These are phyloP conservation scores for Kodamaea plutei DNA, from an alignment of 1,139 yeast genomes.

Conservation along the genomic window DNA sequence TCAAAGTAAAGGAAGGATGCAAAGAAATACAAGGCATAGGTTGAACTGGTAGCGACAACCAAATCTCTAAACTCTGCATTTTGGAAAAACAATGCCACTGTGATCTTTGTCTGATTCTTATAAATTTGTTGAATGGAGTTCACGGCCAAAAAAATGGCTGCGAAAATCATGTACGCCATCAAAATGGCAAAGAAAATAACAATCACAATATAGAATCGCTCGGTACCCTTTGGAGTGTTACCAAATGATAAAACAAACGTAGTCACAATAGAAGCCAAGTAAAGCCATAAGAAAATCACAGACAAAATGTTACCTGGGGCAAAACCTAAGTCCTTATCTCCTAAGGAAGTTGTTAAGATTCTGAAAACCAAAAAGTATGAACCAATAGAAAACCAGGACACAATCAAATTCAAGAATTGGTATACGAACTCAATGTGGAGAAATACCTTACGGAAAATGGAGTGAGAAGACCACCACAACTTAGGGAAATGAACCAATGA, in stretches of 20 bases:
- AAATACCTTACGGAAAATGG: constrained; percentile 37
- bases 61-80: constrained; percentile 45
- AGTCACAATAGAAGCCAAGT: constrained; percentile 81
- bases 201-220: constrained; percentile 74
- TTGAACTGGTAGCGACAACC: constrained; percentile 45
- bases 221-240: constrained; percentile 91
- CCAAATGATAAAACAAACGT: constrained; percentile 92
- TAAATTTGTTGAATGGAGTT: constrained; percentile 38
- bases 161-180: constrained; percentile 87
- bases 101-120: constrained; percentile 25
- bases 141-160: constrained; percentile 48
- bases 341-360: constrained; percentile 67
- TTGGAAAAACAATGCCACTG: constrained; percentile 37
- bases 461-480: constrained; percentile 42
- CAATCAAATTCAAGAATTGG: constrained; percentile 40
- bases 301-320: constrained; percentile 76
- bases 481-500: constrained; percentile 44
- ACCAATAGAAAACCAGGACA: constrained; percentile 81
- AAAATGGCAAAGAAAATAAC: constrained; percentile 85
- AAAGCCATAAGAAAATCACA: constrained; percentile 83
- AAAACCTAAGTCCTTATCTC: constrained; percentile 48
- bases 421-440: constrained; percentile 43
- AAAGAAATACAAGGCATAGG: constrained; percentile 44
- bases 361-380: constrained; percentile 78
- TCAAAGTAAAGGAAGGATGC: constrained; percentile 47